Percentiles rank a stretch among this genome's conserved stretches.
These are phyloP conservation scores for Citropsis articulata DNA, from an alignment of 345 rosid species.

Conservation along the genomic window DNA sequence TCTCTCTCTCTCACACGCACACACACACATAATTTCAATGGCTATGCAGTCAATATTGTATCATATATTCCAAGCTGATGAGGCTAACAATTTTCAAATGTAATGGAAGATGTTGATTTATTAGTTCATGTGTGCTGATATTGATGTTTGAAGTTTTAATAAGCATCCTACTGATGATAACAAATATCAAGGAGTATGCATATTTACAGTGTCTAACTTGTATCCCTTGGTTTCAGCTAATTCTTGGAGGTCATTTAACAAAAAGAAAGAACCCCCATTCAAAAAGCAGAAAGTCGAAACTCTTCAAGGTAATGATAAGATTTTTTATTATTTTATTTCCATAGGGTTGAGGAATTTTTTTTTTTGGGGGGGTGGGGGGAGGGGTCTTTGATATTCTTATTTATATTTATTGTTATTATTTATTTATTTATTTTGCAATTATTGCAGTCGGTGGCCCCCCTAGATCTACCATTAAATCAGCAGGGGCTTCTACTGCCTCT, in stretches of 20 bases:
- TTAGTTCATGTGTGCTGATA: background rate
- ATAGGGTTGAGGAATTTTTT: background rate
- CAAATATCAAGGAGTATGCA: background rate
- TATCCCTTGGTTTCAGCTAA: conserved; percentile 50
- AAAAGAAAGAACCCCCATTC: conserved; percentile 71
- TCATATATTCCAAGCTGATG: background rate
- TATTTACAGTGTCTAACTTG: conserved; percentile 15
- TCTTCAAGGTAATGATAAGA: conserved; percentile 51
- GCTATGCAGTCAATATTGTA: background rate
- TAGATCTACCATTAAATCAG: conserved; percentile 57
- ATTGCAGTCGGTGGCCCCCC: conserved; percentile 40
- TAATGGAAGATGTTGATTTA: background rate
- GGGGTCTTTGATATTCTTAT: background rate
- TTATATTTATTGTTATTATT: too few species aligned
- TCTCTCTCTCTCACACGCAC: too few species aligned
- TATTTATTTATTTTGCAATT: background rate
- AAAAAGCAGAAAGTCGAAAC: conserved; percentile 86
- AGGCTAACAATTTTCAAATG: background rate
- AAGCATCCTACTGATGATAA: background rate
- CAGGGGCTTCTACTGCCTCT: conserved; percentile 34
- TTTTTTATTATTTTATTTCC: conserved; percentile 1
- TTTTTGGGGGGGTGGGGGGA: too few species aligned
- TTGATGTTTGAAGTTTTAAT: background rate
- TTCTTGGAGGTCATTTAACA: conserved; percentile 64
- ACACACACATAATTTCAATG: background rate